A percentile compares a stretch with the other conserved stretches of the same genome.
These are phyloP conservation scores for Fusarium sacchari DNA, from an alignment of 2,329 filamentous ascomycete genomes.

Conservation along the genomic window DNA sequence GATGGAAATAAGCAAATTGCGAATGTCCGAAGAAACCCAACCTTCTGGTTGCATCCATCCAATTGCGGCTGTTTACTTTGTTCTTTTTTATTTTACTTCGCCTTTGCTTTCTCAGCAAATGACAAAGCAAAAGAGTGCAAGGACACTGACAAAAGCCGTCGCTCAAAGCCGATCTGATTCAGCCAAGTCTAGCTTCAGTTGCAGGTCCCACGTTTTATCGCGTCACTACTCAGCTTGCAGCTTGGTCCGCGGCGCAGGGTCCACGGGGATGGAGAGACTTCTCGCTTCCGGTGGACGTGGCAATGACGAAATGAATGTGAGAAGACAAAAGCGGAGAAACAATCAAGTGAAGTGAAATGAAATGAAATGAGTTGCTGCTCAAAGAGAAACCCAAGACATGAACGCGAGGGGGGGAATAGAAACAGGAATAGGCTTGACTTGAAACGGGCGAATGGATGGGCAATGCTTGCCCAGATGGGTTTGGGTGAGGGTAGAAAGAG, in stretches of 20 bases:
- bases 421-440: conserved; percentile 9
- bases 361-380: conserved; percentile 1
- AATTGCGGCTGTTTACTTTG: not conserved
- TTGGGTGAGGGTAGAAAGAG: conserved; percentile 10
- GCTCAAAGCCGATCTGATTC: conserved; percentile 13
- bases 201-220: conserved; percentile 35
- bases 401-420: conserved; percentile 8
- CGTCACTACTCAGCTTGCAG: conserved; percentile 18
- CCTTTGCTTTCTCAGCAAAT: conserved; percentile 11
- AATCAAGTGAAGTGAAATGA: not conserved
- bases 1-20: conserved; percentile 1
- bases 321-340: conserved; percentile 25
- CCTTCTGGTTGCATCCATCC: conserved; percentile 11
- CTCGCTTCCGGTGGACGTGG: conserved; percentile 24
- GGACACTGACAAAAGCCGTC: conserved; percentile 24
- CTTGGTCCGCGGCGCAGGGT: conserved; percentile 7
- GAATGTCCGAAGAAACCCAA: conserved; percentile 14
- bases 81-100: not conserved
- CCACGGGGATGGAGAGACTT: conserved; percentile 37
- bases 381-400: not conserved
- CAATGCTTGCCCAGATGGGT: conserved; percentile 11
- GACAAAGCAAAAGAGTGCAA: not conserved
- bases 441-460: conserved; percentile 12
- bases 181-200: not conserved
- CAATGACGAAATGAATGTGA: conserved; percentile 30